Evolutionary conservation across 352 stramenopile species (phyloP).

Genomic region (Phytophthora lateralis): DNA sequence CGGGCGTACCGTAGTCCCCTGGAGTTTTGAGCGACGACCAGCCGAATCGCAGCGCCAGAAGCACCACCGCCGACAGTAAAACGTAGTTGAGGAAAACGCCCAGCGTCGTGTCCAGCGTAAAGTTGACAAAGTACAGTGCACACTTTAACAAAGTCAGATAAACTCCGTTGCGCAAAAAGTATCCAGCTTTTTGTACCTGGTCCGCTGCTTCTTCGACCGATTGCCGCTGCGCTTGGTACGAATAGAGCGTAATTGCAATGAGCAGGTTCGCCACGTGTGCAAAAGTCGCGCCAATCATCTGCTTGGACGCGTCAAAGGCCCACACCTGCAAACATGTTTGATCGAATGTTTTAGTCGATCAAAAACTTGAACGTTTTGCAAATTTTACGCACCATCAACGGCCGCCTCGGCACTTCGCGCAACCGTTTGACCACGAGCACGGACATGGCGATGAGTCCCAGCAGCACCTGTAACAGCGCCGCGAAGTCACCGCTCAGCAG

Average conservation of each 20-base stretch:
- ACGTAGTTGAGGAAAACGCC: conserved; percentile 86
- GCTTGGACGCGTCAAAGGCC: conserved; percentile 88
- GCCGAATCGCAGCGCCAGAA: conserved; percentile 55
- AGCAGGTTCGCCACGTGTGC: conserved; percentile 85
- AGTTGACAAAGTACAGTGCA: conserved; percentile 91
- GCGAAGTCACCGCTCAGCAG: conserved; percentile 83
- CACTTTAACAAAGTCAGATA: conserved; percentile 33
- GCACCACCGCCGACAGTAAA: conserved; percentile 65
- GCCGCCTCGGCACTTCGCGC: conserved; percentile 72
- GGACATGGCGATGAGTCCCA: conserved; percentile 85
- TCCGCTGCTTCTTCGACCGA: conserved; percentile 45
- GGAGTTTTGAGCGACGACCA: conserved; percentile 69
- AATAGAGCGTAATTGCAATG: conserved; percentile 88
- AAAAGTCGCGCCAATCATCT: conserved; percentile 85
- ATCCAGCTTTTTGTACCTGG: conserved; percentile 41
- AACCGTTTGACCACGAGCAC: conserved; percentile 82
- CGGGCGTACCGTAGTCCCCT: conserved; percentile 81
- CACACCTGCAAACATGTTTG: conserved; percentile 52
- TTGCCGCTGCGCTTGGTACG: conserved; percentile 53
- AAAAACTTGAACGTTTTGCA: conserved; percentile 4
- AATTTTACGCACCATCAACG: conserved; percentile 58
- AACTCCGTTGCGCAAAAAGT: neutral
- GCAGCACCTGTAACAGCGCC: conserved; percentile 70
- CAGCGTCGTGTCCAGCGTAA: conserved; percentile 86
- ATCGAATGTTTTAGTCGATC: neutral